Evolutionary conservation across 1,139 yeast species (phyloP), one percentile per base, ranked within the genome.

Genomic region (Blastobotrys raffinosifermentans): DNA sequence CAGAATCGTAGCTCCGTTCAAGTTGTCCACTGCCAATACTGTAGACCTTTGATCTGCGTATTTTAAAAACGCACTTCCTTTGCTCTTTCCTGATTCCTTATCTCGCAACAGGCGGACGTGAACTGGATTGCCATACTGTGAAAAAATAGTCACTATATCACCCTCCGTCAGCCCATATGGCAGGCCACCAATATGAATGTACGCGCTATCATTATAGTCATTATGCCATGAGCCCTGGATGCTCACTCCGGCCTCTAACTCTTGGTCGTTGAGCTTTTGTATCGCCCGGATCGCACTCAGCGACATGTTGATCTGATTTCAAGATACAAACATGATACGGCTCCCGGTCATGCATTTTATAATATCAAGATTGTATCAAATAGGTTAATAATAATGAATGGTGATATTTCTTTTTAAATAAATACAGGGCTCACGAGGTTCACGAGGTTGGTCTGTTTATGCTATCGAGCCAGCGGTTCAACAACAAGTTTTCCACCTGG

Each of bases 111-210:
- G 63, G 40, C 81, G 77, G 27, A 89, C 58, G 54, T 83, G 87
- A 0, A 84, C 80, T 0, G 96, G 96, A 19, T 79, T 72, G 1
- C 98, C 98, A 58, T 73, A 91, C 56, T 91, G 97, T 3, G 96
- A 82, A 55, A 91, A 91, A 26, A 89, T 75, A 0, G 77, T 72
- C 8, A 87, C 54, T 1, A 91, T 60, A 53, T 91, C 97, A 29
- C 78, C 77, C 51, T 84, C 94, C 7, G 75, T 75, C 29, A 87
- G 57, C 32, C 72, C 73, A 14, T 53, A 61, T 9, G 87, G 80
- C 15, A 91, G 59, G n/a, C 82, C 77, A 1, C 95, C 94, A 20
- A 89, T 76, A 52, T 62, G 61, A 74, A 79, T 60, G 47, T 70
- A 77, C 1, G 81, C 77, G 0, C 93, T 75, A 48, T 86, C 91